phyloP scores from a whole-genome alignment of 805 yeast genomes.

The Yamadazyma paraphyllophila region DNA sequence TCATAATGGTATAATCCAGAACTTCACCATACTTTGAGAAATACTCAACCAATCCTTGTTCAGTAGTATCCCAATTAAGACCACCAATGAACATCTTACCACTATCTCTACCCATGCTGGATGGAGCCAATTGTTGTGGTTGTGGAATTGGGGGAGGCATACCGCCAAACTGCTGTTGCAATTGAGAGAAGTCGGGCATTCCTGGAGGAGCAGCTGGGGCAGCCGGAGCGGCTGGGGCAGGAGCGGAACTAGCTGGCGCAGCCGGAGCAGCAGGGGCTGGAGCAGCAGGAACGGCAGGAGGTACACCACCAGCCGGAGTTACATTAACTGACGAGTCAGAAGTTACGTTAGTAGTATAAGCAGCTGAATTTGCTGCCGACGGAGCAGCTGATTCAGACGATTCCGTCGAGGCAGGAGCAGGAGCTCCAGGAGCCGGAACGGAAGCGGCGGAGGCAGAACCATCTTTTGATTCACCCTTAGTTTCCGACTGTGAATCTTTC shows the following conservation, averaged over 20 bases:
- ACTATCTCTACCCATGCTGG: conserved; percentile 52
- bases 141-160: conserved; percentile 13
- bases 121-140: conserved; percentile 18
- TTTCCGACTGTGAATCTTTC: too few species aligned
- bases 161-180: conserved; percentile 16
- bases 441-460: conserved; percentile 6
- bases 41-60: conserved; percentile 77
- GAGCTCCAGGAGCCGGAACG: not conserved
- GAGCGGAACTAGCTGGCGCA: conserved; percentile 5
- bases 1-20: conserved; percentile 86
- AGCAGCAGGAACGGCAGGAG: not conserved
- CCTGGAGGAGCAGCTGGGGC: conserved; percentile 10
- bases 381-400: conserved; percentile 1
- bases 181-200: conserved; percentile 13
- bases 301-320: not conserved
- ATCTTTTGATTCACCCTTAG: conserved; percentile 1
- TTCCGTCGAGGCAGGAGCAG: conserved; percentile 11
- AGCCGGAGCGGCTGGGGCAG: not conserved
- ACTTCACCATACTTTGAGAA: conserved; percentile 89
- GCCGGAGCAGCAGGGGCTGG: conserved; percentile 5
- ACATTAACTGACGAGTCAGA: conserved; percentile 1
- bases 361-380: not conserved
- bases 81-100: conserved; percentile 97
- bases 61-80: conserved; percentile 95
- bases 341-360: too few species aligned